Conservation (phyloP, 202 grass and related monocot species). For the Schoenoplectus tabernaemontani region DNA sequence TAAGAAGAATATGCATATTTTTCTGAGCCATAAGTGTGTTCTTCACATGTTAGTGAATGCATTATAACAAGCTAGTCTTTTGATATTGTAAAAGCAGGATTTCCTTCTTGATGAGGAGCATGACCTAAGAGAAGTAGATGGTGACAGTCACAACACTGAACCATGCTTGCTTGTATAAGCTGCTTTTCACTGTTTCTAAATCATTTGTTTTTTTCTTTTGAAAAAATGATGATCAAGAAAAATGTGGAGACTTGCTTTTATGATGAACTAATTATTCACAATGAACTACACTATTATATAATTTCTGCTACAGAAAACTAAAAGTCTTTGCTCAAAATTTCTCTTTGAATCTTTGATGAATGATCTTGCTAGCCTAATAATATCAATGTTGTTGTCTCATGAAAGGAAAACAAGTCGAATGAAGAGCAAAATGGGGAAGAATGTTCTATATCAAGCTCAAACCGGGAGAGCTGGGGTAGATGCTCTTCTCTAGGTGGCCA, state of each 20-base stretch:
- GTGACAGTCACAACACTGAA: constrained; percentile 35
- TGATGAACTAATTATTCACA: constrained; percentile 2
- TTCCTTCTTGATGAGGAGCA: constrained; percentile 88
- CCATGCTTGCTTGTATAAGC: constrained; percentile 47
- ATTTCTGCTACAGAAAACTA: background rate
- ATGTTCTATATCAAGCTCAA: constrained; percentile 78
- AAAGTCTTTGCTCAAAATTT: background rate
- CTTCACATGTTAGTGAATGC: background rate
- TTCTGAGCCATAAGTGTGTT: background rate
- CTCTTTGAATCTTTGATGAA: constrained; percentile 1
- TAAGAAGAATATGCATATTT: constrained; percentile 16
- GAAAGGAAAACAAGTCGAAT: constrained; percentile 14
- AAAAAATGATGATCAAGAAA: background rate
- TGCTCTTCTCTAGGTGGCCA: constrained; percentile 84
- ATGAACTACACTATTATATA: background rate
- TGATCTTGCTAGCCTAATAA: background rate
- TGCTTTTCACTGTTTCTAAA: background rate
- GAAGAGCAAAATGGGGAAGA: constrained; percentile 59
- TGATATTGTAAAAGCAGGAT: constrained; percentile 52
- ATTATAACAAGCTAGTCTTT: constrained; percentile 24
- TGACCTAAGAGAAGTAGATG: constrained; percentile 44
- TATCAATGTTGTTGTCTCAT: background rate
- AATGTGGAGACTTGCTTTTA: background rate
- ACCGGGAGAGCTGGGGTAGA: constrained; percentile 89
- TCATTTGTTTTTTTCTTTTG: background rate